phyloP scores from a whole-genome alignment of 1,284 basidiomycete genomes.

The Boletellus sp. region DNA sequence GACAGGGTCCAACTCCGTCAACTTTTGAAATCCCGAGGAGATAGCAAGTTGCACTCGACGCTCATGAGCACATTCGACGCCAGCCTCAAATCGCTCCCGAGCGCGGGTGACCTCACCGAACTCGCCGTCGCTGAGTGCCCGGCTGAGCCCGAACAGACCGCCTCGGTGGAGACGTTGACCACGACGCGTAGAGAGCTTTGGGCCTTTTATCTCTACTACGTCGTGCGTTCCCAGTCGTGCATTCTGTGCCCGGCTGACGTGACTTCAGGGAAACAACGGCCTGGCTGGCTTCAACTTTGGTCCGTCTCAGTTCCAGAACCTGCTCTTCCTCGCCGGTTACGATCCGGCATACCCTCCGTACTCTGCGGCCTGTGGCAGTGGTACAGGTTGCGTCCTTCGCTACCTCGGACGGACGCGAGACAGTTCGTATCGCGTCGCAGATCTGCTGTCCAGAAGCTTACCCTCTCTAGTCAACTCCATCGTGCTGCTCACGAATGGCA shows the following conservation, averaged over 20 bases:
- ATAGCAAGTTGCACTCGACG: background rate
- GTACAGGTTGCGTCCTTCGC: constrained; percentile 58
- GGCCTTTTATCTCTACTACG: constrained; percentile 70
- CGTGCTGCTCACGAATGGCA: constrained; percentile 71
- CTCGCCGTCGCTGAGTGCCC: background rate
- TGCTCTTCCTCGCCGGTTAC: constrained; percentile 68
- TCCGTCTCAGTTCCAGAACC: constrained; percentile 73
- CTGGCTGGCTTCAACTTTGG: constrained; percentile 74
- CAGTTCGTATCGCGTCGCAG: constrained; percentile 39
- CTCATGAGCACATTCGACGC: background rate
- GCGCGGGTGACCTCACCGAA: background rate
- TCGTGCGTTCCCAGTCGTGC: constrained; percentile 35
- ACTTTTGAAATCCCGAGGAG: no score
- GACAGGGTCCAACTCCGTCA: no score
- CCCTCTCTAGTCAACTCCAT: constrained; percentile 63
- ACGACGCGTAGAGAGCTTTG: constrained; percentile 60
- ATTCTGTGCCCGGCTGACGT: background rate
- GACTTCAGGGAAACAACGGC: constrained; percentile 59
- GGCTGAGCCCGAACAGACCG: background rate
- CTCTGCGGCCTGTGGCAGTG: constrained; percentile 44
- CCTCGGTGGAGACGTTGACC: constrained; percentile 19
- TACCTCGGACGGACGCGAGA: constrained; percentile 62
- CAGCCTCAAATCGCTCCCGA: background rate
- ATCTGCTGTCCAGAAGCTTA: background rate
- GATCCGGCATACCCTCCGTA: constrained; percentile 59